Conservation (phyloP, 495 filamentous ascomycete genomes). For the Trichoderma parareesei region DNA sequence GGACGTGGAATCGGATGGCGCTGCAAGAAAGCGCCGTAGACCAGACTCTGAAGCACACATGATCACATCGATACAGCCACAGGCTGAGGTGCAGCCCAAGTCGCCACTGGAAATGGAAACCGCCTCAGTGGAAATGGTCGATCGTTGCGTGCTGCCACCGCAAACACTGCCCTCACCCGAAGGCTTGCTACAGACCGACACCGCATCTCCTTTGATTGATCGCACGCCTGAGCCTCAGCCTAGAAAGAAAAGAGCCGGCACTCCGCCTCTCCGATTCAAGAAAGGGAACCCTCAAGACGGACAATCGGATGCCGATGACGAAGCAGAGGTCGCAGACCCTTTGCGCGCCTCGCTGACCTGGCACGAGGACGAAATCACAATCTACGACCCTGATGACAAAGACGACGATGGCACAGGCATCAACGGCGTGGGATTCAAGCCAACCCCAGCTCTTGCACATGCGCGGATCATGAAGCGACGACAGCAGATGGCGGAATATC, state of each 20-base stretch:
- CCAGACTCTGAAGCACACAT: conserved; percentile 14
- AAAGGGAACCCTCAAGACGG: conserved; percentile 8
- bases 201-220: conserved; percentile 31
- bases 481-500: conserved; percentile 80
- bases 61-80: not conserved
- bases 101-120: not conserved
- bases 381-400: conserved; percentile 65
- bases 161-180: conserved; percentile 14
- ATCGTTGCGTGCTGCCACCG: not conserved
- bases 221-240: conserved; percentile 34
- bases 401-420: conserved; percentile 73
- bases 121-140: not conserved
- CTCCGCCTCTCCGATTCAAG: conserved; percentile 27
- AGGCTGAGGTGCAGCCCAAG: not conserved
- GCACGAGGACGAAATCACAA: conserved; percentile 78
- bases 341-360: conserved; percentile 57
- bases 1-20: conserved; percentile 16
- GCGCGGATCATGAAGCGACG: conserved; percentile 64
- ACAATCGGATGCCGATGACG: conserved; percentile 23
- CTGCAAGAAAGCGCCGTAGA: conserved; percentile 13
- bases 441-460: conserved; percentile 75
- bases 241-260: conserved; percentile 27
- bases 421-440: conserved; percentile 86
- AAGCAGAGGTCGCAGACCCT: conserved; percentile 38
- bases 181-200: conserved; percentile 21